Percentiles rank a stretch among this genome's conserved stretches.
Evolutionary conservation across 371 early-diverging fungal genomes (phyloP).

Genomic region (Actinomortierella wolfii): DNA sequence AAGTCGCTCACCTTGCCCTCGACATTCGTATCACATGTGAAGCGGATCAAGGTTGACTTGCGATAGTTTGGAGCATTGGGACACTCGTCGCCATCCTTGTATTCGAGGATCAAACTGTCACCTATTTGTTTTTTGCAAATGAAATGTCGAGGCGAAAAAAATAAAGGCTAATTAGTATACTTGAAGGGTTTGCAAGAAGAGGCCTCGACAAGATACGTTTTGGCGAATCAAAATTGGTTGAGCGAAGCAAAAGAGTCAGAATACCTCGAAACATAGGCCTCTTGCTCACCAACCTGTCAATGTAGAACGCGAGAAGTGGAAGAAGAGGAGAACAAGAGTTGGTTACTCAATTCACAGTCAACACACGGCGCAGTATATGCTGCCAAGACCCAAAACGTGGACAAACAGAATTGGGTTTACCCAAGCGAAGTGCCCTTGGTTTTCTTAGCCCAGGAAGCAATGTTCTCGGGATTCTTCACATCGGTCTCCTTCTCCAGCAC

Average conservation of each 20-base stretch:
- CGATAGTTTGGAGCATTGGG: conserved; percentile 19
- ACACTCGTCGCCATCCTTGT: conserved; percentile 34
- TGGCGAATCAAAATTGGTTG: no score
- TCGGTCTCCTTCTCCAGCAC: conserved; percentile 26
- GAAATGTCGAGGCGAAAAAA: no score
- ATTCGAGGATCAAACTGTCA: conserved; percentile 32
- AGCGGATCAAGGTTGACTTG: conserved; percentile 34
- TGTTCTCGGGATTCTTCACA: conserved; percentile 27
- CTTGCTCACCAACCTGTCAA: conserved; percentile 32
- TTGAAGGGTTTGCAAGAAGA: no score
- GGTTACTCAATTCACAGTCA: no score
- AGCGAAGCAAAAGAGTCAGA: no score
- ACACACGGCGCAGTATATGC: no score
- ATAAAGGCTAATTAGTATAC: no score
- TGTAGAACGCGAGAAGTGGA: background rate
- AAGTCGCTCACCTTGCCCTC: conserved; percentile 26
- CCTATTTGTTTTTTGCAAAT: conserved; percentile 8
- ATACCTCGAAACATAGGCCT: conserved; percentile 37
- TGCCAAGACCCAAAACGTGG: no score
- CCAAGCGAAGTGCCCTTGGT: conserved; percentile 40
- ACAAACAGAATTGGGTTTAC: conserved; percentile 11
- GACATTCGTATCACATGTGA: conserved; percentile 32
- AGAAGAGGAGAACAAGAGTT: background rate
- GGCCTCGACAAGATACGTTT: no score
- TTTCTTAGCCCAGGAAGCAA: conserved; percentile 41